A percentile compares a stretch with the other conserved stretches of the same genome.
Evolutionary conservation across 2,329 filamentous ascomycete species (phyloP).

Genomic region (Fusarium burgessii): DNA sequence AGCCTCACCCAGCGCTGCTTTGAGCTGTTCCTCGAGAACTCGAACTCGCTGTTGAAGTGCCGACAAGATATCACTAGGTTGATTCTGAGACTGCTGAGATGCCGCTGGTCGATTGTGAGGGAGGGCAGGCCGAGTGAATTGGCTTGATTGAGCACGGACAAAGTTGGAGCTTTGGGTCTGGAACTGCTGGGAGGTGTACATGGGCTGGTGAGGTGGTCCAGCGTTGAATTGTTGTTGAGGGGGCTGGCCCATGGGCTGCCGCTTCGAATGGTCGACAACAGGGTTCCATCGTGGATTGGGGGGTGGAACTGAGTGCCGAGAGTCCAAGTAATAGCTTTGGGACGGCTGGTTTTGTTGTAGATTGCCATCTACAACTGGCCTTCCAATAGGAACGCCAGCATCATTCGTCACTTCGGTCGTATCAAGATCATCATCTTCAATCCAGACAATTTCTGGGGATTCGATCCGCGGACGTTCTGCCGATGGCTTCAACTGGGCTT

Average conservation of each 20-base stretch:
- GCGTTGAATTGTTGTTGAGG: constrained; percentile 29
- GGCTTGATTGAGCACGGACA: constrained; percentile 54
- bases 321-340: constrained; percentile 33
- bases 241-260: constrained; percentile 27
- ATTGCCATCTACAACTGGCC: constrained; percentile 53
- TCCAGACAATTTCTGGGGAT: constrained; percentile 57
- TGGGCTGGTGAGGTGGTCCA: constrained; percentile 37
- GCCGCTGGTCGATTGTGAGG: constrained; percentile 41
- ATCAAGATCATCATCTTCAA: constrained; percentile 69
- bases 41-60: constrained; percentile 65
- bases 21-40: constrained; percentile 67
- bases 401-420: constrained; percentile 67
- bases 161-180: constrained; percentile 47
- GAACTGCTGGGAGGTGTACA: constrained; percentile 49
- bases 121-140: constrained; percentile 55
- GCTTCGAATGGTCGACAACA: constrained; percentile 44
- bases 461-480: constrained; percentile 42
- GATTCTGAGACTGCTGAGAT: constrained; percentile 46
- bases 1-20: constrained; percentile 76
- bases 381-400: constrained; percentile 55
- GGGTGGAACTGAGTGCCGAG: constrained; percentile 48
- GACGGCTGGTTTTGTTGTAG: constrained; percentile 50
- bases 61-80: constrained; percentile 54
- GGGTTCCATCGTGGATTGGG: constrained; percentile 57
- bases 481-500: constrained; percentile 40